Evolutionary conservation across 1,284 basidiomycete genomes (phyloP), one percentile per base, ranked within the genome.

Genomic region (Malassezia japonica): DNA sequence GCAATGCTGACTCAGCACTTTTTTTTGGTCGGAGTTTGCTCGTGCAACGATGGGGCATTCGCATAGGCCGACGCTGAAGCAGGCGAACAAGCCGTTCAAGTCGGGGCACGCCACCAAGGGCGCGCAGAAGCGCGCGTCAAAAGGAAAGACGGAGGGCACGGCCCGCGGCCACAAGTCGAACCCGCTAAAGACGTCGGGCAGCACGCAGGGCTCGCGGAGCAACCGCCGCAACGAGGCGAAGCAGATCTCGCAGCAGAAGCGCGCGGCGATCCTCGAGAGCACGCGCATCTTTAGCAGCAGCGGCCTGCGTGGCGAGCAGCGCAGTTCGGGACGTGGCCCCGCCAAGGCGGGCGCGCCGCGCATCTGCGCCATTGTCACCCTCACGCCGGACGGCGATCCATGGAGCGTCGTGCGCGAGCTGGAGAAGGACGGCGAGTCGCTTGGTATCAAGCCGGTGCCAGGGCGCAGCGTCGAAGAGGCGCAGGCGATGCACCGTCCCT

Each of bases 361-460:
- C 27, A 83, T 88, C 46, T 82, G 87, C 10, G 82, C 85, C 0
- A 79, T 89, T 33, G 79, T 91, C 21, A 84, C 87, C 2, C 77
- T 92, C 20, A 82, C 81, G 15, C 76, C 76, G 32, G 87, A 87
- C 64, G 77, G 84, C n/a, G 75, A 76, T 60, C 70, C 81, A 0
- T 76, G 74, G 54, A 75, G 74, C 43, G 77, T 80, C 1, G 80
- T 82, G 0, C 67, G 76, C 42, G 76, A 80, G 2, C 78, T 96
- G n/a, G 80, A 84, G 2, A 77, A 79, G 35, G 78, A 83, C 6
- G 74, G 87, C 16, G 82, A 83, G 46, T 76, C 82, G 25, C 76
- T 82, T 1, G 75, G 65, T 9, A 55, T 68, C 15, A 42, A 56
- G 41, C 50, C 59, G 7, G 61, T 67, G 10, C 40, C 54, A 1